Percentiles rank a stretch among this genome's conserved stretches.
These are phyloP conservation scores for Collybia nuda DNA, from an alignment of 768 basidiomycete species.

Conservation along the genomic window DNA sequence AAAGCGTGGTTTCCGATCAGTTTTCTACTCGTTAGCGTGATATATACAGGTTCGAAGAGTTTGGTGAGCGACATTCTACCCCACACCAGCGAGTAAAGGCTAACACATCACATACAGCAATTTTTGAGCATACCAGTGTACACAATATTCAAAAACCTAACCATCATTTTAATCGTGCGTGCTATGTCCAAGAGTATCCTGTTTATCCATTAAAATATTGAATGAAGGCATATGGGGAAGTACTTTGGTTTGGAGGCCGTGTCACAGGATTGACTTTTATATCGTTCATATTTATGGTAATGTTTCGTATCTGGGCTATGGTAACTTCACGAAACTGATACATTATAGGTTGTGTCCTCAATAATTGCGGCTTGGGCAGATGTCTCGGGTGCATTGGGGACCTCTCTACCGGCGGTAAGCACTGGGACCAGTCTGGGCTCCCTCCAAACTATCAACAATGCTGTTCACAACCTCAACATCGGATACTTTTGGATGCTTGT, in stretches of 20 bases:
- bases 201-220: conserved; percentile 1
- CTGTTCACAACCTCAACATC: conserved; percentile 55
- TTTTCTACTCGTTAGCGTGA: conserved; percentile 86
- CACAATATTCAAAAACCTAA: conserved; percentile 99
- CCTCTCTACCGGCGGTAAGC: conserved; percentile 32
- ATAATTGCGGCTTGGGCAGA: conserved; percentile 97
- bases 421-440: conserved; percentile 31
- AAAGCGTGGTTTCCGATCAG: conserved; percentile 96
- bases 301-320: conserved; percentile 10
- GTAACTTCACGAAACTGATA: background rate
- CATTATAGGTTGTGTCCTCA: conserved; percentile 79
- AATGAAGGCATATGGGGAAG: conserved; percentile 90
- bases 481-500: conserved; percentile 97
- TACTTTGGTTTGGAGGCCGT: conserved; percentile 92
- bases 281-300: conserved; percentile 90
- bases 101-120: conserved; percentile 60
- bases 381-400: conserved; percentile 48
- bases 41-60: conserved; percentile 97
- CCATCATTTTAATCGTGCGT: conserved; percentile 96
- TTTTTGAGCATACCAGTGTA: conserved; percentile 95
- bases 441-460: conserved; percentile 41
- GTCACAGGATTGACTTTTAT: conserved; percentile 86
- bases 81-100: background rate
- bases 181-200: background rate
- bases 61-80: conserved; percentile 57